Percentiles rank a stretch among this genome's conserved stretches.
phyloP scores from a whole-genome alignment of 495 filamentous ascomycete genomes.

The Podospora anserina region DNA sequence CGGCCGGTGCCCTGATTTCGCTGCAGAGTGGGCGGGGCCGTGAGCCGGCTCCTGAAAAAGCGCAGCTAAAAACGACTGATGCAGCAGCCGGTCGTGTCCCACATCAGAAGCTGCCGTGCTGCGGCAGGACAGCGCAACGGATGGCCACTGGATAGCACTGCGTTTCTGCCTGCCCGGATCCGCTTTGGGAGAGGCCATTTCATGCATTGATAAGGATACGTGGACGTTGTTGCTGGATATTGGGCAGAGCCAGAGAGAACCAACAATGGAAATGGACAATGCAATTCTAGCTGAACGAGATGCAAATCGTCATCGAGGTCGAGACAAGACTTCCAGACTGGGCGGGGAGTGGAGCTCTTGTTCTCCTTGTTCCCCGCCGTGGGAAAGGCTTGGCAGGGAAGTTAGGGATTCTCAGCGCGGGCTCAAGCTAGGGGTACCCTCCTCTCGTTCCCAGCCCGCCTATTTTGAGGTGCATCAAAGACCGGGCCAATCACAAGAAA shows the following conservation, averaged over 20 bases:
- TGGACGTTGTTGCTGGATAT: background rate
- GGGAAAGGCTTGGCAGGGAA: slow-evolving; percentile 1
- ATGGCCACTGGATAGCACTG: background rate
- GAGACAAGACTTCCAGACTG: slow-evolving; percentile 2
- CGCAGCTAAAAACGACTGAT: slow-evolving; percentile 4
- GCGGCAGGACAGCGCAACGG: background rate
- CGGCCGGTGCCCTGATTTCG: slow-evolving; percentile 9
- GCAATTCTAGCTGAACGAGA: background rate
- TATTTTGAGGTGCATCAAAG: slow-evolving; percentile 13
- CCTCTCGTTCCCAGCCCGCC: slow-evolving; percentile 17
- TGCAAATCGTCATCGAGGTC: background rate
- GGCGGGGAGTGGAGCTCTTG: background rate
- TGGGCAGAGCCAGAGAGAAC: background rate
- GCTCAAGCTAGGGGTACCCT: background rate
- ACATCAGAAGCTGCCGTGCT: background rate
- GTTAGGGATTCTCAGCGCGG: background rate
- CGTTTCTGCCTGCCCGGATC: slow-evolving; percentile 1
- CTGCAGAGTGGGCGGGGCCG: slow-evolving; percentile 3
- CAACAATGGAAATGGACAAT: background rate
- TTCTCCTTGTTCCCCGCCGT: slow-evolving; percentile 3
- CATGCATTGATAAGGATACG: background rate
- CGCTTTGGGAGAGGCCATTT: background rate
- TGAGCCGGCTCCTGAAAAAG: background rate
- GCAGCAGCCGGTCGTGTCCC: slow-evolving; percentile 1
- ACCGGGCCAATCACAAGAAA: slow-evolving; percentile 9